These are phyloP conservation scores for Casuarina glauca DNA, from an alignment of 306 rosid genomes.

Conservation along the genomic window DNA sequence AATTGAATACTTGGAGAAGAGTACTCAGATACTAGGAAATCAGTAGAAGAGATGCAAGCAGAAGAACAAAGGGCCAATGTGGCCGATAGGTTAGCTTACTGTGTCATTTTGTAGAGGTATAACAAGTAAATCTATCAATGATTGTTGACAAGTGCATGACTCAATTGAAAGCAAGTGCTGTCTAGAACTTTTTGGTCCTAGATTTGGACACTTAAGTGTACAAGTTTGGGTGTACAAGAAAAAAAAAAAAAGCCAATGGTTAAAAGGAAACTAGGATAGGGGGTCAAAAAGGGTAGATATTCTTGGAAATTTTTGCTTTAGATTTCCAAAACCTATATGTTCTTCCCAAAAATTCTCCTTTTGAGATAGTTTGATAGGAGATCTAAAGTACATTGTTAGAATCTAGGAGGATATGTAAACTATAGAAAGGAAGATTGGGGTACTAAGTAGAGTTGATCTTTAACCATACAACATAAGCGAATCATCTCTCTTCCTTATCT, in stretches of 20 bases:
- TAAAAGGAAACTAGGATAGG: background rate
- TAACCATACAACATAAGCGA: background rate
- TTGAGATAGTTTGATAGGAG: background rate
- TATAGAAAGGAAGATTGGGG: background rate
- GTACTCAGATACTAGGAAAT: background rate
- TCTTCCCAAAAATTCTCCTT: background rate
- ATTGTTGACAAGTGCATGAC: too few species aligned
- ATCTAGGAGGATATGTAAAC: background rate
- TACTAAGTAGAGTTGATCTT: background rate
- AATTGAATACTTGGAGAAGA: background rate
- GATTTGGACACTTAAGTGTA: too few species aligned
- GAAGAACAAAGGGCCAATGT: background rate
- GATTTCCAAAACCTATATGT: background rate
- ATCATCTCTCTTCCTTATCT: background rate
- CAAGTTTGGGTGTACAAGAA: too few species aligned
- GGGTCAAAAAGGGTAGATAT: background rate
- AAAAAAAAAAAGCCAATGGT: background rate
- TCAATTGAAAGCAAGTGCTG: too few species aligned
- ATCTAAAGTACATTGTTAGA: background rate
- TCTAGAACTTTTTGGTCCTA: too few species aligned
- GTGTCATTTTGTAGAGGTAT: background rate
- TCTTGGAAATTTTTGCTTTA: background rate
- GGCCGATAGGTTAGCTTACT: background rate
- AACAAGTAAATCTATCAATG: background rate
- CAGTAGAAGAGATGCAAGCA: background rate